Conservation (phyloP, 2,329 filamentous ascomycete species). For the Hypoxylon sp. region DNA sequence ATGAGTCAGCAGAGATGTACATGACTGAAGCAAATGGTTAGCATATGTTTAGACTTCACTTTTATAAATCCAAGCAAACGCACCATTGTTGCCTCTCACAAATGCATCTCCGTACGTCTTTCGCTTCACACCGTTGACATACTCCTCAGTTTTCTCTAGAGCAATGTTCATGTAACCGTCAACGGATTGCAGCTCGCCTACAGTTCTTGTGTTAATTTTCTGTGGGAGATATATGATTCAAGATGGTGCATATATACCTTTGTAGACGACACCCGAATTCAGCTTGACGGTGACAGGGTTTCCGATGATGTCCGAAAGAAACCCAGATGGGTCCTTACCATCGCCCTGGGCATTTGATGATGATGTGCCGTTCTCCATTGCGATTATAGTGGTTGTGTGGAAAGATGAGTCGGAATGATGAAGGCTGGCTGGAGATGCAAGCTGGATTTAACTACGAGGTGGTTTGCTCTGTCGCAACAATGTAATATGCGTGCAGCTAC, state of each 20-base stretch:
- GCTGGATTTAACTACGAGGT: not conserved
- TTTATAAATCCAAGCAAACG: slow-evolving; percentile 36
- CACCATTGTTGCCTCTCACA: slow-evolving; percentile 95
- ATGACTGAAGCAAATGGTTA: slow-evolving; percentile 60
- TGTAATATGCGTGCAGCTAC: no score
- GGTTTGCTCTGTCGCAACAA: no score
- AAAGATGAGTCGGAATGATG: not conserved
- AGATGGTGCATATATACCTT: slow-evolving; percentile 66
- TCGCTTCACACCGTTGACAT: slow-evolving; percentile 82
- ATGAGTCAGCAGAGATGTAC: slow-evolving; percentile 73
- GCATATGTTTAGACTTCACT: slow-evolving; percentile 1
- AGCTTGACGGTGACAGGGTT: slow-evolving; percentile 95
- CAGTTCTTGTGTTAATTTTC: slow-evolving; percentile 26
- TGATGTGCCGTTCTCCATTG: slow-evolving; percentile 80
- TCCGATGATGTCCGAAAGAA: slow-evolving; percentile 93
- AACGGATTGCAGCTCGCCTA: slow-evolving; percentile 94
- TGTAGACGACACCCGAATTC: slow-evolving; percentile 98
- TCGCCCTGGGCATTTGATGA: slow-evolving; percentile 63
- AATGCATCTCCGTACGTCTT: slow-evolving; percentile 93
- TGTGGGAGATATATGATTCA: not conserved
- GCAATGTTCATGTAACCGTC: slow-evolving; percentile 99
- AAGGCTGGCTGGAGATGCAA: not conserved
- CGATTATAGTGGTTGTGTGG: slow-evolving; percentile 31
- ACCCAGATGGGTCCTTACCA: slow-evolving; percentile 91
- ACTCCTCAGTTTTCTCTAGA: slow-evolving; percentile 93